Evolutionary conservation across 257 asterid species (phyloP).

Genomic region (Solanum okadae): DNA sequence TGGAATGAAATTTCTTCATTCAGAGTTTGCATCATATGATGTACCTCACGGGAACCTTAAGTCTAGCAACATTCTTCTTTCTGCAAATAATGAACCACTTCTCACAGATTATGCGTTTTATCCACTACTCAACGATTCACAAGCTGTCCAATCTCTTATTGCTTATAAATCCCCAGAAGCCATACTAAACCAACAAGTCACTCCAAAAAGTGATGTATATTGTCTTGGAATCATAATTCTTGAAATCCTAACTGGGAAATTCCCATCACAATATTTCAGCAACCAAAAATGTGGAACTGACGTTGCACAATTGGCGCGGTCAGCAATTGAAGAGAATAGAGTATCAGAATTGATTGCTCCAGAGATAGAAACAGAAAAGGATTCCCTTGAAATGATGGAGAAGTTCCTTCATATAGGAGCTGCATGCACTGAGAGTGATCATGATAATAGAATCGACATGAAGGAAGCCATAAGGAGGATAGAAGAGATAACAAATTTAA

Average conservation of each 20-base stretch:
- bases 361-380: conserved; percentile 25
- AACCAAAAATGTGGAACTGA: conserved; percentile 83
- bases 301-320: conserved; percentile 52
- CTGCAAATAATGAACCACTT: conserved; percentile 49
- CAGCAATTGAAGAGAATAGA: conserved; percentile 35
- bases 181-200: conserved; percentile 32
- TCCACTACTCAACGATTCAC: conserved; percentile 49
- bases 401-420: conserved; percentile 48
- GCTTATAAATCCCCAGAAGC: conserved; percentile 72
- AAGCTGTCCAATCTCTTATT: conserved; percentile 37
- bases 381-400: conserved; percentile 41
- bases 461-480: conserved; percentile 59
- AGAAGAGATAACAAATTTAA: conserved; percentile 46
- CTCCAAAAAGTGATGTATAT: conserved; percentile 77
- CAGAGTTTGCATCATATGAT: conserved; percentile 42
- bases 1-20: conserved; percentile 81
- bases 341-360: conserved; percentile 63
- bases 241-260: conserved; percentile 65
- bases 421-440: conserved; percentile 51
- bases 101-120: conserved; percentile 67
- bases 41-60: conserved; percentile 92
- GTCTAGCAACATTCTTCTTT: conserved; percentile 75
- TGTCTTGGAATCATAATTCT: conserved; percentile 73
- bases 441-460: conserved; percentile 41
- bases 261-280: conserved; percentile 72